Conservation (phyloP, 225 moss, liverwort and hornwort species). For the Rhytidiadelphus loreus region DNA sequence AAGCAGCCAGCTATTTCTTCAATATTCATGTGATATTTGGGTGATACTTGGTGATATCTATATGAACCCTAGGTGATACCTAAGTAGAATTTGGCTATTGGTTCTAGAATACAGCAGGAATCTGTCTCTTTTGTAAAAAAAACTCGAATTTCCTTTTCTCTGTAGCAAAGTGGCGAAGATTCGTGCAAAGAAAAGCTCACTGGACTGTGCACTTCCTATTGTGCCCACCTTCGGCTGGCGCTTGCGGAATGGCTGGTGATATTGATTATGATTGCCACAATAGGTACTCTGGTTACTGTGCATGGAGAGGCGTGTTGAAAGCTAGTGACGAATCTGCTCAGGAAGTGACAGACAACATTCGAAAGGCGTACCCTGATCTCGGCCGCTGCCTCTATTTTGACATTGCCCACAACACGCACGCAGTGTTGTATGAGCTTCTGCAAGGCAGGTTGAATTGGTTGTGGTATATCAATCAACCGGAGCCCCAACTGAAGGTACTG, state of each 20-base stretch:
- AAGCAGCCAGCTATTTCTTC: background rate
- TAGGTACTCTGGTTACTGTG: conserved; percentile 85
- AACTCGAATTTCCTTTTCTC: background rate
- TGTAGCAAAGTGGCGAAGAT: background rate
- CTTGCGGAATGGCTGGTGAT: background rate
- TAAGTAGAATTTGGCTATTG: too few species aligned
- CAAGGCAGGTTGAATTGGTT: conserved; percentile 70
- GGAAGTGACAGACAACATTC: conserved; percentile 14
- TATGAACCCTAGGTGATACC: background rate
- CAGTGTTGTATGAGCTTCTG: conserved; percentile 64
- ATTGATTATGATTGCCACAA: background rate
- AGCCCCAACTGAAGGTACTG: conserved; percentile 60
- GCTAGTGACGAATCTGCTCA: conserved; percentile 17
- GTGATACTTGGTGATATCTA: background rate
- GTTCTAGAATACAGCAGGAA: background rate
- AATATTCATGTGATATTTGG: background rate
- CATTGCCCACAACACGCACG: conserved; percentile 52
- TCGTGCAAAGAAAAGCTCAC: background rate
- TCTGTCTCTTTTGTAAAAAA: background rate
- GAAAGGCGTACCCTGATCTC: conserved; percentile 36
- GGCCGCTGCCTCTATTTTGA: conserved; percentile 74
- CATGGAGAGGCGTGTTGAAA: conserved; percentile 85
- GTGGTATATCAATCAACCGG: conserved; percentile 79
- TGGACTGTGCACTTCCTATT: background rate
- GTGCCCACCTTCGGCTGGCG: background rate